Conservation (phyloP, 805 yeast genomes). For the Wilhelminamyces savonicus region DNA sequence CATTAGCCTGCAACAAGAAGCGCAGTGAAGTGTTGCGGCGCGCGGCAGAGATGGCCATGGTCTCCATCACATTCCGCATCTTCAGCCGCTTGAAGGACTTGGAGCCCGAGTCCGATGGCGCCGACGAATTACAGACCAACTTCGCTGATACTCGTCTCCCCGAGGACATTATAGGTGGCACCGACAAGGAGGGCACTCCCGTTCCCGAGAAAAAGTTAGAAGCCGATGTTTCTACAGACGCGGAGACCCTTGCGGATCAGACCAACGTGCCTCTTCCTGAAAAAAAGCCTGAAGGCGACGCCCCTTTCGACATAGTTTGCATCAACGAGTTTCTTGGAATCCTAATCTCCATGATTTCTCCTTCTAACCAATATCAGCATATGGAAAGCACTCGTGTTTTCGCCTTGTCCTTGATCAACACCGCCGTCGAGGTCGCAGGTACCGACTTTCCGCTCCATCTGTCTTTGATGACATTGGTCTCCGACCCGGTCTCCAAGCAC, state of each 20-base stretch:
- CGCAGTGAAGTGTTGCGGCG: constrained; percentile 84
- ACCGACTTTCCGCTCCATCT: constrained; percentile 52
- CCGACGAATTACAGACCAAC: constrained; percentile 42
- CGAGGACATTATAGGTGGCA: constrained; percentile 55
- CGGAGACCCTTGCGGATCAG: constrained; percentile 1
- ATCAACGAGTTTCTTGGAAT: constrained; percentile 72
- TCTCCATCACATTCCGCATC: constrained; percentile 59
- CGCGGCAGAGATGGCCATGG: constrained; percentile 81
- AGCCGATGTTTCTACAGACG: neutral
- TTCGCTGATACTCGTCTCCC: constrained; percentile 44
- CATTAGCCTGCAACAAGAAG: constrained; percentile 87
- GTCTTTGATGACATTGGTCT: constrained; percentile 56
- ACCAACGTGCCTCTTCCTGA: constrained; percentile 3
- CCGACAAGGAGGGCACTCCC: constrained; percentile 9
- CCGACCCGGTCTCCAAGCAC: constrained; percentile 82
- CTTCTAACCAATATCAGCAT: constrained; percentile 75
- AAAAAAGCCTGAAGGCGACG: constrained; percentile 19
- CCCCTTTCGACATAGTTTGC: constrained; percentile 67
- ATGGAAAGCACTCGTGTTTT: constrained; percentile 83
- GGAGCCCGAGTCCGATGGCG: constrained; percentile 34
- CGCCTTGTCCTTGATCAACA: constrained; percentile 69
- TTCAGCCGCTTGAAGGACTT: constrained; percentile 56
- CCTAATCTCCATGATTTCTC: constrained; percentile 72
- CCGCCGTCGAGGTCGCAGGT: constrained; percentile 81
- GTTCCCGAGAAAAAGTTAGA: neutral